phyloP scores from a whole-genome alignment of 2,329 filamentous ascomycete species.

The Apiospora sp. region DNA sequence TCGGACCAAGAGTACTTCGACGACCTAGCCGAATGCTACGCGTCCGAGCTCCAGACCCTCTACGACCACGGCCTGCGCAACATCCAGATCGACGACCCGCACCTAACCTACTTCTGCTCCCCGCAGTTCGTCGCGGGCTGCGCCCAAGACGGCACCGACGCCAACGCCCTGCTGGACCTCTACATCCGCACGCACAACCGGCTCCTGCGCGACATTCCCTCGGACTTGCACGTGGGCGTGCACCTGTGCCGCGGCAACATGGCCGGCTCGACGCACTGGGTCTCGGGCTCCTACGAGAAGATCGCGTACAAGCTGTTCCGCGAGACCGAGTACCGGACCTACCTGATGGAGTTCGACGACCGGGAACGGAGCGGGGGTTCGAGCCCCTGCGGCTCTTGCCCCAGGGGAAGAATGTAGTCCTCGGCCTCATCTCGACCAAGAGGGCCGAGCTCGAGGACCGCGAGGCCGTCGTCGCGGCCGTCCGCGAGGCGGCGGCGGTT shows the following conservation, averaged over 20 bases:
- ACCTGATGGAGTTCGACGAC: constrained; percentile 62
- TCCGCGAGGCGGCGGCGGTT: constrained; percentile 59
- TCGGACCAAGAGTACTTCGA: constrained; percentile 61
- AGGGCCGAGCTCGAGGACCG: constrained; percentile 55
- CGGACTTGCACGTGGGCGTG: constrained; percentile 68
- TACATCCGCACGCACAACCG: constrained; percentile 71
- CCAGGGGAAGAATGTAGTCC: constrained; percentile 57
- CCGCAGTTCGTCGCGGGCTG: constrained; percentile 64
- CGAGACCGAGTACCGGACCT: constrained; percentile 57
- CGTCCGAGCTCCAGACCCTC: constrained; percentile 58
- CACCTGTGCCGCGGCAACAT: constrained; percentile 64
- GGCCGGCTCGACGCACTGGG: constrained; percentile 57
- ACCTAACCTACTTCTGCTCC: constrained; percentile 65
- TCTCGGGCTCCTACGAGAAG: constrained; percentile 59
- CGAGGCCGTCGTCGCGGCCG: constrained; percentile 51
- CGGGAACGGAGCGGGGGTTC: constrained; percentile 55
- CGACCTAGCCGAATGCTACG: constrained; percentile 62
- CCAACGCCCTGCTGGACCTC: constrained; percentile 60
- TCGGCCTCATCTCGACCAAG: constrained; percentile 60
- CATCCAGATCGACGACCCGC: constrained; percentile 64
- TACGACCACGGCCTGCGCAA: constrained; percentile 61
- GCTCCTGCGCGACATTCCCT: constrained; percentile 59
- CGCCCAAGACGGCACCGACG: constrained; percentile 62
- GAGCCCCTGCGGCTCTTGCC: constrained; percentile 57
- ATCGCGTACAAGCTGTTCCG: constrained; percentile 59